Conservation (phyloP, 2,329 filamentous ascomycete genomes). For the Blastomyces gilchristii region DNA sequence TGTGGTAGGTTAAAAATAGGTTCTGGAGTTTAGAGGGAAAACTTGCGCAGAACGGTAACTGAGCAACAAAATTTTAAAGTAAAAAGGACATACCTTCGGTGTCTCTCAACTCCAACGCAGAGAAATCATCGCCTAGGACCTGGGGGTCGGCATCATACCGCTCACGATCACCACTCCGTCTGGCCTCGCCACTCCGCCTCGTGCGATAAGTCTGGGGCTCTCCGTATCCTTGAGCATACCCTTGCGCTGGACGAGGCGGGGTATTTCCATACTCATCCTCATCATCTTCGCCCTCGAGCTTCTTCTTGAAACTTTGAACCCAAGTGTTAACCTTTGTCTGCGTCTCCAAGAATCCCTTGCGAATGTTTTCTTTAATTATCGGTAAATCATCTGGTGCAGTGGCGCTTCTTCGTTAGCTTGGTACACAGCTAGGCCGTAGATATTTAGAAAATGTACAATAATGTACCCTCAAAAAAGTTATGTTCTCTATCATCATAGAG, state of each 20-base stretch:
- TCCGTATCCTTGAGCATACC: constrained; percentile 27
- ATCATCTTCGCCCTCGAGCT: constrained; percentile 74
- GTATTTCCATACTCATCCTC: constrained; percentile 35
- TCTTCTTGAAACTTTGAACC: constrained; percentile 87
- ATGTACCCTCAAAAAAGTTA: constrained; percentile 78
- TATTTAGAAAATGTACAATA: background rate
- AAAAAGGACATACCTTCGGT: constrained; percentile 41
- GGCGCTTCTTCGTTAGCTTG: background rate
- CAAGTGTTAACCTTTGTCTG: constrained; percentile 87
- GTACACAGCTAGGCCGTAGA: background rate
- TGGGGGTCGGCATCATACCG: constrained; percentile 92
- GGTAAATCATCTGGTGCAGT: constrained; percentile 65
- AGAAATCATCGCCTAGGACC: constrained; percentile 82
- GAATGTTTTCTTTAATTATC: constrained; percentile 82
- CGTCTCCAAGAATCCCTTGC: constrained; percentile 89
- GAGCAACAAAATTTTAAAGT: background rate
- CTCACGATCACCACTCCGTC: constrained; percentile 76
- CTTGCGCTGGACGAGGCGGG: constrained; percentile 23
- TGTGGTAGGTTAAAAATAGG: constrained; percentile 19
- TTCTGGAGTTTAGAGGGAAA: background rate
- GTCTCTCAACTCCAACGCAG: constrained; percentile 52
- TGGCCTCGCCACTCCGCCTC: constrained; percentile 52
- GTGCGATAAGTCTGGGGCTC: constrained; percentile 38
- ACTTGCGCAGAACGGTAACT: background rate
- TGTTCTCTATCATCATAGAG: constrained; percentile 61